Percentiles rank a stretch among this genome's conserved stretches.
phyloP scores from a whole-genome alignment of 1,139 yeast species.

The Arxiozyma telluris region DNA sequence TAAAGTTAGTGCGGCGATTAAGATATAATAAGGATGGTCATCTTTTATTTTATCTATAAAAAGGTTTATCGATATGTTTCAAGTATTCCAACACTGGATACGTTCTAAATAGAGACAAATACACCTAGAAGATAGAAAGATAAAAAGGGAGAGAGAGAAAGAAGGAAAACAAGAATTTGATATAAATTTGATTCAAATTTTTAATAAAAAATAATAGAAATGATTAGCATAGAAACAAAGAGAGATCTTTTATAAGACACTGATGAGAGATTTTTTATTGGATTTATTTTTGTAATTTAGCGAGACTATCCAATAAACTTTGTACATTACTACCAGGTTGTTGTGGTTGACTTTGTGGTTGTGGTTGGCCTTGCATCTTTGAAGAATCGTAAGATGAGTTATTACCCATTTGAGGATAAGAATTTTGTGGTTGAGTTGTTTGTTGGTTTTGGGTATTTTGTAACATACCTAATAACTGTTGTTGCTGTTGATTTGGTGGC shows the following conservation, averaged over 20 bases:
- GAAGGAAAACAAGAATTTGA: background rate
- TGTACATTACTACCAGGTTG: conserved; percentile 30
- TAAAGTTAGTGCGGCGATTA: no score
- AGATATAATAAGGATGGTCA: background rate
- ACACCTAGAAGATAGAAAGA: conserved; percentile 34
- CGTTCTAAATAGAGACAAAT: no score
- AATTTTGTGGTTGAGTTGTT: conserved; percentile 10
- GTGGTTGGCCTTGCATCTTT: conserved; percentile 6
- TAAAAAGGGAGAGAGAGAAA: background rate
- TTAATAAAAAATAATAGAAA: background rate
- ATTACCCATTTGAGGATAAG: conserved; percentile 8
- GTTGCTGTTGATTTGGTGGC: conserved; percentile 24
- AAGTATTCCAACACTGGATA: background rate
- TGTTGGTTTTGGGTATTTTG: conserved; percentile 22
- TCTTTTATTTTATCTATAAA: no score
- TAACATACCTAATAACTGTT: conserved; percentile 23
- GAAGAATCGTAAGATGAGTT: conserved; percentile 4
- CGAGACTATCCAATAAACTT: conserved; percentile 32
- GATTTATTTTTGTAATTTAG: conserved; percentile 28
- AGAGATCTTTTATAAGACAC: background rate
- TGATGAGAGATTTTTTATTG: background rate
- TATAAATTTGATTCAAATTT: background rate
- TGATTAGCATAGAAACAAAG: background rate
- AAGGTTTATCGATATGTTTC: background rate
- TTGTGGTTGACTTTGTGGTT: conserved; percentile 8